phyloP scores from a whole-genome alignment of 345 rosid species.

The Clausena lansium region DNA sequence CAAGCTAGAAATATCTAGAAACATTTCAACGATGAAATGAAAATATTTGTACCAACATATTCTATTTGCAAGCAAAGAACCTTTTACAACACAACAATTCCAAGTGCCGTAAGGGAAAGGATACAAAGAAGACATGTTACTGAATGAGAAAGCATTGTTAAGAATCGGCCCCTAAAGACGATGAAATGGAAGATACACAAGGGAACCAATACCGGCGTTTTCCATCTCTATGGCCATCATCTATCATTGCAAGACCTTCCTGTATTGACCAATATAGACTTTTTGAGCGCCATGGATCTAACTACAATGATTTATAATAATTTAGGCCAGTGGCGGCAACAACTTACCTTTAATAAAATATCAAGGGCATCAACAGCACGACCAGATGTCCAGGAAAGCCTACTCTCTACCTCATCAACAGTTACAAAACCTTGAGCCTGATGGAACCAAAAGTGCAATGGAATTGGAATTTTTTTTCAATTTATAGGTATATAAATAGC shows the following conservation, averaged over 20 bases:
- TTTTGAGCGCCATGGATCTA: conserved; percentile 26
- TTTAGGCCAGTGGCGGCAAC: conserved; percentile 2
- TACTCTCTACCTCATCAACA: conserved; percentile 72
- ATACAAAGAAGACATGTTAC: neutral
- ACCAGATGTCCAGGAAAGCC: conserved; percentile 79
- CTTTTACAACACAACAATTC: neutral
- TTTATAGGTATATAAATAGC: neutral
- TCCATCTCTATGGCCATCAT: conserved; percentile 69
- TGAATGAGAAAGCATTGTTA: conserved; percentile 10
- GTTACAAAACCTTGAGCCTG: conserved; percentile 91
- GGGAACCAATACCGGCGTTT: conserved; percentile 84
- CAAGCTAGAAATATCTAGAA: neutral
- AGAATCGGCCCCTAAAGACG: conserved; percentile 40
- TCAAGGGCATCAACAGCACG: conserved; percentile 81
- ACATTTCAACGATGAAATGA: neutral
- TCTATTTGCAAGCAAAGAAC: neutral
- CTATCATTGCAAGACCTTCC: conserved; percentile 91
- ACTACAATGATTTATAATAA: neutral
- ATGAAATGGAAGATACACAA: conserved; percentile 67
- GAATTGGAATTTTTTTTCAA: conserved; percentile 1
- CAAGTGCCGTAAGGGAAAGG: neutral
- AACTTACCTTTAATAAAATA: conserved; percentile 63
- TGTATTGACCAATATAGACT: conserved; percentile 29
- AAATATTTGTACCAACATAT: neutral
- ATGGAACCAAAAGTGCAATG: conserved; percentile 10